These are phyloP conservation scores for Microthyrium microscopicum DNA, from an alignment of 2,329 filamentous ascomycete species.

Conservation along the genomic window DNA sequence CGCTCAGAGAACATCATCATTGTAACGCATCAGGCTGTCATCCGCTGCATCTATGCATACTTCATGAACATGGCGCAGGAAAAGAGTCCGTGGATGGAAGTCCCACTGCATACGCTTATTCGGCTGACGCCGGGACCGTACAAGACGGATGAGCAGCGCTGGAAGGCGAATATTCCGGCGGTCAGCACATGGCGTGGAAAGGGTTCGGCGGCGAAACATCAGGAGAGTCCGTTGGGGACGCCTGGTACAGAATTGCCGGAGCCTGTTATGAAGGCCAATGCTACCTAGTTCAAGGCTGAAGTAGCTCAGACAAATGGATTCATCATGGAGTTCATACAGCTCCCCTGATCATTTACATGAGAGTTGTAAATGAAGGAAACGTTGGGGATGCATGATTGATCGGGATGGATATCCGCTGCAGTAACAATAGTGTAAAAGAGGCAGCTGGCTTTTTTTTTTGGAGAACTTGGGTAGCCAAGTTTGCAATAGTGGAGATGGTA, in stretches of 20 bases:
- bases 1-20: conserved; percentile 93
- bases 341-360: too few relatives aligned
- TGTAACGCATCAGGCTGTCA: conserved; percentile 90
- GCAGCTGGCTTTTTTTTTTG: too few relatives aligned
- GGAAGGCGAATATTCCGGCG: conserved; percentile 81
- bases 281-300: too few relatives aligned
- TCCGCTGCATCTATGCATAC: conserved; percentile 95
- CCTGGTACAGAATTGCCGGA: conserved; percentile 4
- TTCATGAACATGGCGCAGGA: conserved; percentile 96
- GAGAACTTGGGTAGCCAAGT: too few relatives aligned
- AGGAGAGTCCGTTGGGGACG: conserved; percentile 22
- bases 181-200: conserved; percentile 95
- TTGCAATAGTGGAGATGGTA: too few relatives aligned
- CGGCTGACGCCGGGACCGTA: conserved; percentile 92
- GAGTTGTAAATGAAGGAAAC: too few relatives aligned
- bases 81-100: conserved; percentile 94
- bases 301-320: too few relatives aligned
- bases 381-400: too few relatives aligned
- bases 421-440: too few relatives aligned
- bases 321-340: too few relatives aligned
- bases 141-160: conserved; percentile 74
- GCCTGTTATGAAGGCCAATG: background rate
- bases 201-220: conserved; percentile 70
- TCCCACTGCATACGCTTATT: conserved; percentile 89
- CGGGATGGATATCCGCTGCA: too few relatives aligned